These are phyloP conservation scores for Lagenidium giganteum DNA, from an alignment of 352 stramenopile species.

Conservation along the genomic window DNA sequence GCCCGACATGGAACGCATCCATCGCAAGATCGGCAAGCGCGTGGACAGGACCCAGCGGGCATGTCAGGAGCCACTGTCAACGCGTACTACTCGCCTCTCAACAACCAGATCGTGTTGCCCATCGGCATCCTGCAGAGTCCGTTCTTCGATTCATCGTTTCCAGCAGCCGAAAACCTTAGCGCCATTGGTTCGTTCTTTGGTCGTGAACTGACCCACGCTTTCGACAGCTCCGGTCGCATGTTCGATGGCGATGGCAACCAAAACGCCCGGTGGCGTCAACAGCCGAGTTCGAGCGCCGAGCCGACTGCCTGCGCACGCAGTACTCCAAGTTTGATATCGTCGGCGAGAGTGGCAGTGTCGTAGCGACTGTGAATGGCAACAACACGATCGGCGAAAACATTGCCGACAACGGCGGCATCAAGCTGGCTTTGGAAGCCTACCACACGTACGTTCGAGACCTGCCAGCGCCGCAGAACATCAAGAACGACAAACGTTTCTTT, in stretches of 20 bases:
- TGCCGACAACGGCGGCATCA: constrained; percentile 68
- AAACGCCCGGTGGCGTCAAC: constrained; percentile 88
- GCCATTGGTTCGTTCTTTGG: constrained; percentile 90
- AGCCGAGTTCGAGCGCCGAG: constrained; percentile 76
- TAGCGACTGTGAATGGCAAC: constrained; percentile 54
- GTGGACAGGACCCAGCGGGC: too few relatives aligned
- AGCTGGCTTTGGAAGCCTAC: constrained; percentile 61
- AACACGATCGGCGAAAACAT: constrained; percentile 76
- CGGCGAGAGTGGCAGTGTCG: constrained; percentile 26
- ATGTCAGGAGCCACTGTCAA: constrained; percentile 92
- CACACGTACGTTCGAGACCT: constrained; percentile 31
- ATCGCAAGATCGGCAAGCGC: too few relatives aligned
- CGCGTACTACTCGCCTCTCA: constrained; percentile 67
- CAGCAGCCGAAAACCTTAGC: constrained; percentile 89
- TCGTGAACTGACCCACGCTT: constrained; percentile 94
- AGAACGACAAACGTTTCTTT: constrained; percentile 60
- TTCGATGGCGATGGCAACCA: constrained; percentile 86
- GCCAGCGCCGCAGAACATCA: too few relatives aligned
- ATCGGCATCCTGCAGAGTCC: constrained; percentile 91
- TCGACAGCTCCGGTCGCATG: constrained; percentile 88
- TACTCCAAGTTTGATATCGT: constrained; percentile 50
- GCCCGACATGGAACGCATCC: too few relatives aligned
- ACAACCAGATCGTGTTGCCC: constrained; percentile 93
- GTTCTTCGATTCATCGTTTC: constrained; percentile 81
- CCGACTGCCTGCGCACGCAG: constrained; percentile 53